Percentiles rank a stretch among this genome's conserved stretches.
These are phyloP conservation scores for Tremella yokohamensis DNA, from an alignment of 768 basidiomycete species.

Conservation along the genomic window DNA sequence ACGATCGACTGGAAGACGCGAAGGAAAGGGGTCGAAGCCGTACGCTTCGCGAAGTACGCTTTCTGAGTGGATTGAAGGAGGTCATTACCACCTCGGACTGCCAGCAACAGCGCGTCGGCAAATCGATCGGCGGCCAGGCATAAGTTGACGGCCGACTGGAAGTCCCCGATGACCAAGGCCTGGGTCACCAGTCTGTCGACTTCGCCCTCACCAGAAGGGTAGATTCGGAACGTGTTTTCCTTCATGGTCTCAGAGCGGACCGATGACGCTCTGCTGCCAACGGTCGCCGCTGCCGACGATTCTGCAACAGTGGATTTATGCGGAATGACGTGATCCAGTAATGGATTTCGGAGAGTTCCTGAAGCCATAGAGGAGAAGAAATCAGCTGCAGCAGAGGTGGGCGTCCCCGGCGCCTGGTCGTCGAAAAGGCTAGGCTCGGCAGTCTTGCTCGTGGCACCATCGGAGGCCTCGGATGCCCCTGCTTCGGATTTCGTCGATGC, in stretches of 20 bases:
- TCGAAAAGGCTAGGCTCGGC: conserved; percentile 72
- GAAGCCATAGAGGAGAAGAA: conserved; percentile 75
- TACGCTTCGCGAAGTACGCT: conserved; percentile 83
- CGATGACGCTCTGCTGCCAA: conserved; percentile 85
- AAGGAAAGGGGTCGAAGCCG: conserved; percentile 73
- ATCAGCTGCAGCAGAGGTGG: conserved; percentile 64
- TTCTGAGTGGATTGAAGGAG: conserved; percentile 83
- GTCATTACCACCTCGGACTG: conserved; percentile 83
- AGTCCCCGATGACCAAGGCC: conserved; percentile 93
- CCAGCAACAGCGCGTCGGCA: conserved; percentile 90
- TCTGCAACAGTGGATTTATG: conserved; percentile 72
- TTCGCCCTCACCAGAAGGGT: conserved; percentile 79
- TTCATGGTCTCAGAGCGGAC: conserved; percentile 66
- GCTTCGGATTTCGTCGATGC: conserved; percentile 56
- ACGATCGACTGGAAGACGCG: conserved; percentile 93
- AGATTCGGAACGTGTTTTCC: conserved; percentile 82
- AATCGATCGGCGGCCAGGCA: conserved; percentile 84
- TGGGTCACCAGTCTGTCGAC: conserved; percentile 84
- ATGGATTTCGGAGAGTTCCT: conserved; percentile 56
- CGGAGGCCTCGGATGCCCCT: conserved; percentile 72
- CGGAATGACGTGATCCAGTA: conserved; percentile 61
- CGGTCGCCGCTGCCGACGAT: conserved; percentile 89
- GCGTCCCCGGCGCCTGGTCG: conserved; percentile 63
- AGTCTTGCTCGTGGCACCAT: conserved; percentile 57
- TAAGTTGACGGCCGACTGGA: conserved; percentile 81